A percentile compares a stretch with the other conserved stretches of the same genome.
Evolutionary conservation across 2,329 filamentous ascomycete genomes (phyloP).

Genomic region (Lasiodiplodia gonubiensis): DNA sequence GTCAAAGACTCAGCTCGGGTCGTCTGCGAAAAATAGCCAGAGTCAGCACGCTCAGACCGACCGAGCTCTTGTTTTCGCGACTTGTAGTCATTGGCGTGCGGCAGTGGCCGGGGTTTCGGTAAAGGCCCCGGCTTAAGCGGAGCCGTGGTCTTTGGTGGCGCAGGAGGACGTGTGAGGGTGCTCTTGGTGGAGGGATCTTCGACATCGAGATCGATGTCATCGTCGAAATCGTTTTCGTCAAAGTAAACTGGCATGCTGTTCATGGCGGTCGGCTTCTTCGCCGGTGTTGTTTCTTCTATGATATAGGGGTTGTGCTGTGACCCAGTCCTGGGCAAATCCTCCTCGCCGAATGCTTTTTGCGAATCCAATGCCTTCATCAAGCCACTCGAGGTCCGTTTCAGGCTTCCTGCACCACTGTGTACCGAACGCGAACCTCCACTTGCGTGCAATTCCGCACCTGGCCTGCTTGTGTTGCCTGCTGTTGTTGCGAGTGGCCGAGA

Average conservation of each 20-base stretch:
- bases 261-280: conserved; percentile 45
- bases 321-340: conserved; percentile 16
- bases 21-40: conserved; percentile 34
- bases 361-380: conserved; percentile 51
- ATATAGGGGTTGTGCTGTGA: conserved; percentile 3
- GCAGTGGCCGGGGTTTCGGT: conserved; percentile 1
- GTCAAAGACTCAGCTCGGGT: not conserved
- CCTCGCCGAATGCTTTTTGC: conserved; percentile 43
- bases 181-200: conserved; percentile 62
- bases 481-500: conserved; percentile 40
- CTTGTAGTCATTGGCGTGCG: not conserved
- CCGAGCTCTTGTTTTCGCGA: not conserved
- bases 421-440: not conserved
- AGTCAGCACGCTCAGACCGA: conserved; percentile 12
- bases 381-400: conserved; percentile 55
- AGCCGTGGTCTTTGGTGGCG: conserved; percentile 35
- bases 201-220: conserved; percentile 77
- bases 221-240: conserved; percentile 83
- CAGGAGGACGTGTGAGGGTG: conserved; percentile 49
- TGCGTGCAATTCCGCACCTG: conserved; percentile 29
- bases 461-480: conserved; percentile 43
- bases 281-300: conserved; percentile 34
- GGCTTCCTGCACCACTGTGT: conserved; percentile 40
- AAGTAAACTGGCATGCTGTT: conserved; percentile 60
- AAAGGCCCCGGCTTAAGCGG: not conserved